A percentile compares a stretch with the other conserved stretches of the same genome.
Conservation (phyloP, 2,329 filamentous ascomycete species). For the Rhinocladiella mackenziei region DNA sequence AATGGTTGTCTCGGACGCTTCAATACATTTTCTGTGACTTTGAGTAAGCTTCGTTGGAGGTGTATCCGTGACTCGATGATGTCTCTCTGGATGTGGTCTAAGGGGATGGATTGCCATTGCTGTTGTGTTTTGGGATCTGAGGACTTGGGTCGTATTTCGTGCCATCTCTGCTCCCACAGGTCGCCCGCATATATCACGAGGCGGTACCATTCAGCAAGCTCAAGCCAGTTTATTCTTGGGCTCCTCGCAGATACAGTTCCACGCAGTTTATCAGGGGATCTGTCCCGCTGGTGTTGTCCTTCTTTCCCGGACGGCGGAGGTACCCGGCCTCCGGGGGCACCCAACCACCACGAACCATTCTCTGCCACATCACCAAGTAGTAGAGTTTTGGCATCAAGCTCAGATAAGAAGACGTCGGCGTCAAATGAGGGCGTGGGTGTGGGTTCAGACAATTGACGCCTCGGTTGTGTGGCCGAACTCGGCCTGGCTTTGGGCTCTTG, state of each 20-base stretch:
- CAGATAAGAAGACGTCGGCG: constrained; percentile 47
- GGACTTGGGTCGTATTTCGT: constrained; percentile 45
- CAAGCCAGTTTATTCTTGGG: constrained; percentile 70
- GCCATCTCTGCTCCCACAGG: constrained; percentile 60
- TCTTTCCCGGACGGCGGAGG: constrained; percentile 31
- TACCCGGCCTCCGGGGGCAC: constrained; percentile 44
- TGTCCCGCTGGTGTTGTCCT: constrained; percentile 35
- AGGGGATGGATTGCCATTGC: constrained; percentile 42
- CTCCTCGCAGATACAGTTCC: constrained; percentile 55
- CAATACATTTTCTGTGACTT: constrained; percentile 71
- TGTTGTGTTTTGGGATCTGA: constrained; percentile 25
- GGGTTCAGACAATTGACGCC: constrained; percentile 33
- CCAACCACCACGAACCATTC: constrained; percentile 80
- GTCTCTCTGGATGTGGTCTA: constrained; percentile 40
- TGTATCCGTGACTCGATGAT: constrained; percentile 63
- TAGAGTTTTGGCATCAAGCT: constrained; percentile 70
- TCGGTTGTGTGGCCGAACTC: constrained; percentile 33
- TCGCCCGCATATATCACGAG: constrained; percentile 63
- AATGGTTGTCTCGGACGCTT: constrained; percentile 73
- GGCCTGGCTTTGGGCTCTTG: constrained; percentile 40
- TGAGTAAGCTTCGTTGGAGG: constrained; percentile 66
- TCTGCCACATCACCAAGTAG: constrained; percentile 72
- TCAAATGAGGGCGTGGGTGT: constrained; percentile 29
- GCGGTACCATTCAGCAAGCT: constrained; percentile 71
- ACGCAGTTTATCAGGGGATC: constrained; percentile 31